Base-by-base conservation (phyloP, 148 eudicot species). In the Amaranthus palmeri region DNA sequence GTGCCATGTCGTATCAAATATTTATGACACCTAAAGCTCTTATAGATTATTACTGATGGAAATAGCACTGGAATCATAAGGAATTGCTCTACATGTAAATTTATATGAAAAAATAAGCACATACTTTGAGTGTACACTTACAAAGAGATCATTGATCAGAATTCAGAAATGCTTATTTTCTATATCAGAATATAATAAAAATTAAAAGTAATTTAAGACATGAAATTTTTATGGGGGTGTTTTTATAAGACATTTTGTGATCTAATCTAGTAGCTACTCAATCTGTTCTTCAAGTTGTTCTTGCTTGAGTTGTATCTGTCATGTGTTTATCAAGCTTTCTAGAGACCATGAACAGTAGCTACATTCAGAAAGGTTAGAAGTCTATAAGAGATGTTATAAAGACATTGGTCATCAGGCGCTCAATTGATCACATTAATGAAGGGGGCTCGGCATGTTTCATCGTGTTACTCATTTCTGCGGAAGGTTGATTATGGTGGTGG, bases 231-330 rank as follows among this genome's bases (percentile, higher is more conserved):
- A 3, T 5, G 8, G 36, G 36, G 36, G 36, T 25, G 3, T 60
- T 54, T 70, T 70, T 47, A 17, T 53, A 61, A 11, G 67, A 18
- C 36, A 64, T 64, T 65, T 45, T 65, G 66, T 54, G 60, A 54
- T 61, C 64, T 47, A 78, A 68, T 74, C 81, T 74, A 78, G 63
- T 64, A 56, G 71, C 77, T 74, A 56, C 41, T 61, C 45, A 36
- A 62, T 63, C 77, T 77, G 54, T 63, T 57, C 58, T 62, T 48
- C 73, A 51, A 49, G 69, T 15, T 14, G n/a, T 54, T 61, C 69
- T 66, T 72, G 72, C 53, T 63, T 63, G 6, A 67, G 63, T 61
- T 41, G 66, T 68, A 54, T 65, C 25, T 49, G 68, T 54, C 67
- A 53, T 54, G 80, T n/a, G 54, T 65, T 71, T 62, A 55, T 66